These are phyloP conservation scores for Globisporangium spinosum DNA, from an alignment of 352 stramenopile species.

Conservation along the genomic window DNA sequence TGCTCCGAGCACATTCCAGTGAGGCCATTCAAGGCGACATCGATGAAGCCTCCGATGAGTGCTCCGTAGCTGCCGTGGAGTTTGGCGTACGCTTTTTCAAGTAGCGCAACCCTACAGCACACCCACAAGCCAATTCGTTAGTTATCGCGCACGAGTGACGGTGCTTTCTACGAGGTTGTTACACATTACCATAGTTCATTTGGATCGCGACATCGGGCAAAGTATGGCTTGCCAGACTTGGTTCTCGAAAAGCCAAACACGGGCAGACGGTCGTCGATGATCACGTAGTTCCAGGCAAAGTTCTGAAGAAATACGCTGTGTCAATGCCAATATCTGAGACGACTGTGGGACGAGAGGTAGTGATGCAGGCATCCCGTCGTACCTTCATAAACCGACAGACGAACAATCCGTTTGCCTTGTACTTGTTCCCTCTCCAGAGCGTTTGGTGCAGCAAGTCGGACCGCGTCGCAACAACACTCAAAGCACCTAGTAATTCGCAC, in stretches of 20 bases:
- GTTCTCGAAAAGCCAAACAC: slow-evolving; percentile 82
- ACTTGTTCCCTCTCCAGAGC: slow-evolving; percentile 72
- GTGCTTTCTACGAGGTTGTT: background rate
- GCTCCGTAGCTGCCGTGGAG: slow-evolving; percentile 87
- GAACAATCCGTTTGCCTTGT: slow-evolving; percentile 78
- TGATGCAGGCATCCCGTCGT: background rate
- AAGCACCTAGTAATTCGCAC: slow-evolving; percentile 47
- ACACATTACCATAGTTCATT: slow-evolving; percentile 81
- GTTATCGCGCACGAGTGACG: background rate
- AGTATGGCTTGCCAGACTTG: slow-evolving; percentile 80
- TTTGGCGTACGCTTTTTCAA: slow-evolving; percentile 93
- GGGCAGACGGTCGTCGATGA: slow-evolving; percentile 87
- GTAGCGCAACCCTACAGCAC: slow-evolving; percentile 61
- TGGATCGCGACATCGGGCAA: slow-evolving; percentile 76
- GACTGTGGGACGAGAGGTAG: background rate
- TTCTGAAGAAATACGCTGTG: slow-evolving; percentile 38
- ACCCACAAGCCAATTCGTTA: background rate
- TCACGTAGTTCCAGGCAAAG: slow-evolving; percentile 89
- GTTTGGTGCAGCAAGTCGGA: slow-evolving; percentile 74
- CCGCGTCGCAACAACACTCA: slow-evolving; percentile 85
- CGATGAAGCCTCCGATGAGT: slow-evolving; percentile 88
- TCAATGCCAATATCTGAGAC: background rate
- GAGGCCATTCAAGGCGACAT: slow-evolving; percentile 87
- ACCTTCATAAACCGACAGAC: slow-evolving; percentile 93
- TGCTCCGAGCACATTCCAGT: slow-evolving; percentile 89